phyloP scores from a whole-genome alignment of 371 early-diverging fungal species.

The Phascolomyces articulosus region DNA sequence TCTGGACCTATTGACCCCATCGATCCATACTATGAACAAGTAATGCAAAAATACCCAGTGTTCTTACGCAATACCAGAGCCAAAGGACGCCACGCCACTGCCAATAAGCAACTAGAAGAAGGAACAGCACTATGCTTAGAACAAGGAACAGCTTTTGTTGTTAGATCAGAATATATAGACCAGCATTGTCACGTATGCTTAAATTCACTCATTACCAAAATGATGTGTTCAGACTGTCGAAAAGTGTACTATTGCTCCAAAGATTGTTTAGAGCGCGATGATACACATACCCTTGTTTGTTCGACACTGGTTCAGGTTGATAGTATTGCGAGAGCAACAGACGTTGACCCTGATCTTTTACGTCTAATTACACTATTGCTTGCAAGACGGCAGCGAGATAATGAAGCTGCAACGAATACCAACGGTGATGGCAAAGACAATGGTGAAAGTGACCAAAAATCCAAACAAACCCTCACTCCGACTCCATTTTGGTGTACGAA shows the following conservation, averaged over 20 bases:
- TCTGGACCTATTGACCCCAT: constrained; percentile 9
- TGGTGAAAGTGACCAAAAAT: too few species aligned
- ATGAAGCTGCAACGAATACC: too few species aligned
- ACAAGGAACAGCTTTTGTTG: constrained; percentile 59
- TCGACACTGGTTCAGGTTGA: constrained; percentile 43
- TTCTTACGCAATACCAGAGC: constrained; percentile 37
- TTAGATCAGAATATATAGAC: constrained; percentile 56
- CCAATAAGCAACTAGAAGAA: constrained; percentile 44
- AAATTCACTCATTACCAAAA: constrained; percentile 35
- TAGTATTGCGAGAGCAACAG: constrained; percentile 50
- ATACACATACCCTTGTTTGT: constrained; percentile 56
- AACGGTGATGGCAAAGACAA: constrained; percentile 1
- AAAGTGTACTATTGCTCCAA: constrained; percentile 66
- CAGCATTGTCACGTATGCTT: constrained; percentile 67
- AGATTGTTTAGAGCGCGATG: constrained; percentile 51
- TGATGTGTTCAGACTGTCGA: constrained; percentile 57
- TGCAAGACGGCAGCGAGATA: constrained; percentile 41
- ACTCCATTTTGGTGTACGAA: constrained; percentile 57
- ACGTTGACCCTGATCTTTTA: constrained; percentile 59
- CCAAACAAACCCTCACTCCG: background rate
- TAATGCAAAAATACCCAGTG: constrained; percentile 32
- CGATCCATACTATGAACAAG: constrained; percentile 22
- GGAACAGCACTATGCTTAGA: constrained; percentile 62
- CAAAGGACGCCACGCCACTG: constrained; percentile 71
- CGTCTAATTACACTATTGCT: constrained; percentile 53